Conservation (phyloP, 73 alveolate species). For the Durusdinium trenchii region DNA sequence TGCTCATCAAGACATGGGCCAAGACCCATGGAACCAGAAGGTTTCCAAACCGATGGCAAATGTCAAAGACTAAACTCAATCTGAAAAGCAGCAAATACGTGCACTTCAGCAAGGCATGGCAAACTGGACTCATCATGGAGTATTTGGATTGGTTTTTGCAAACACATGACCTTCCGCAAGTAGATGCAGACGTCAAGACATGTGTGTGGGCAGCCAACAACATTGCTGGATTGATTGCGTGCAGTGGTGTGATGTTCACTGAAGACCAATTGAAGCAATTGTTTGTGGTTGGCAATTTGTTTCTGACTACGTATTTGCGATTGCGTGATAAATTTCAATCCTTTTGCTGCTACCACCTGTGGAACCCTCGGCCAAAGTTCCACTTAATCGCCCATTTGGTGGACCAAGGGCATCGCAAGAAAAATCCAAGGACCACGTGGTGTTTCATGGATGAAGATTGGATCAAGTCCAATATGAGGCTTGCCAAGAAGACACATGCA, state of each 20-base stretch:
- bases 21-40: not conserved
- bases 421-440: not conserved
- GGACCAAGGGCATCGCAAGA: not conserved
- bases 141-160: not conserved
- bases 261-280: not conserved
- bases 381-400: conserved; percentile 6
- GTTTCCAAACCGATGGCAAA: not conserved
- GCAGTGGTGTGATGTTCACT: not conserved
- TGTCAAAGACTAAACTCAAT: not conserved
- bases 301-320: not conserved
- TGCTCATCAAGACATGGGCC: not conserved
- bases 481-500: not conserved
- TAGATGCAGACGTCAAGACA: not conserved
- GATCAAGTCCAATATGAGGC: not conserved
- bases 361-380: not conserved
- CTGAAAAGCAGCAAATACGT: not conserved
- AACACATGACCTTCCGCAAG: not conserved
- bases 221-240: not conserved
- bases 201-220: not conserved
- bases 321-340: not conserved
- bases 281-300: not conserved
- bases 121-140: not conserved
- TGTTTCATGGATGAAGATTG: not conserved
- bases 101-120: not conserved
- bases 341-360: not conserved